Evolutionary conservation across 129 eudicot species (phyloP).

Genomic region (Flaveria sonorensis): DNA sequence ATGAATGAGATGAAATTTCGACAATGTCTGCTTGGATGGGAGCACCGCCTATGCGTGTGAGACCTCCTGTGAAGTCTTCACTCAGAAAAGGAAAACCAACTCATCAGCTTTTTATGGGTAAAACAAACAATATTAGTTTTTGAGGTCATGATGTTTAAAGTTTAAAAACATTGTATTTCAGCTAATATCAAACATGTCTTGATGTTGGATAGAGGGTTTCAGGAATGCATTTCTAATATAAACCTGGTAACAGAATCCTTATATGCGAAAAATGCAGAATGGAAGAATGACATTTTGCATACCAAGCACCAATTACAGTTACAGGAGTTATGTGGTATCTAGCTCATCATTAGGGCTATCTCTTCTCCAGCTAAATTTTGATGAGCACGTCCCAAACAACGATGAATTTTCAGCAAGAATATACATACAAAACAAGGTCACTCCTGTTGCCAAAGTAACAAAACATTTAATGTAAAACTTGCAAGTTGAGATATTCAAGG

Average conservation of each 20-base stretch:
- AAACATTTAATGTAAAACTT: slow-evolving; percentile 20
- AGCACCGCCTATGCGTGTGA: too few species aligned
- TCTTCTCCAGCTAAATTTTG: slow-evolving; percentile 46
- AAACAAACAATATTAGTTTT: too few species aligned
- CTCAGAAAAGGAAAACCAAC: too few species aligned
- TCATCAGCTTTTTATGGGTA: too few species aligned
- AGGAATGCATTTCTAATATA: slow-evolving; percentile 17
- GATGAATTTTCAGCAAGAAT: slow-evolving; percentile 65
- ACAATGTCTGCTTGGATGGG: too few species aligned
- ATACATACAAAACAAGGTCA: slow-evolving; percentile 79
- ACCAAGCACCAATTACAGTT: slow-evolving; percentile 14
- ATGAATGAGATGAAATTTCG: too few species aligned
- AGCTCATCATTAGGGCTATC: slow-evolving; percentile 49
- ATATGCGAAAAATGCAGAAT: slow-evolving; percentile 15
- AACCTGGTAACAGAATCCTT: slow-evolving; percentile 24
- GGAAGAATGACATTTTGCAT: slow-evolving; percentile 14
- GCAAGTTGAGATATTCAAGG: not conserved
- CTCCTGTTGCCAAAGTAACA: slow-evolving; percentile 51
- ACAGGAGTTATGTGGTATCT: slow-evolving; percentile 32
- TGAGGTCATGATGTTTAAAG: not conserved
- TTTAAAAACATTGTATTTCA: not conserved
- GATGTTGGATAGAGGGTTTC: slow-evolving; percentile 25
- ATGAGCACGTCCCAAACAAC: slow-evolving; percentile 40
- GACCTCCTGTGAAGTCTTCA: too few species aligned
- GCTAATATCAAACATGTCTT: slow-evolving; percentile 3